phyloP scores from a whole-genome alignment of 352 stramenopile species.

The Pythium rishiriense region DNA sequence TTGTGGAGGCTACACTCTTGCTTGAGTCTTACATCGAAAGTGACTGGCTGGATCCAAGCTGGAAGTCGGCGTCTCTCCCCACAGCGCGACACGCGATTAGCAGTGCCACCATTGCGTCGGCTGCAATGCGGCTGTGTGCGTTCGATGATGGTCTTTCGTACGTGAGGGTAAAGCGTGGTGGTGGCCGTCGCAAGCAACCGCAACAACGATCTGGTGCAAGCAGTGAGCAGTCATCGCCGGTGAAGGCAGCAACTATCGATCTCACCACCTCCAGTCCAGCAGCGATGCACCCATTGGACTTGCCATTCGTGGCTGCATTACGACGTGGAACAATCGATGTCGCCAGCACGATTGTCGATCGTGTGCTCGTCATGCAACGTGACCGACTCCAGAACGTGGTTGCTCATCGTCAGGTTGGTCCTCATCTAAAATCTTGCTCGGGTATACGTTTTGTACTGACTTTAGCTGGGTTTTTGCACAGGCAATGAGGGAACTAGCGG shows the following conservation, averaged over 20 bases:
- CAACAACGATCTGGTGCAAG: conserved; percentile 33
- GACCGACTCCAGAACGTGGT: conserved; percentile 51
- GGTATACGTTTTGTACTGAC: background rate
- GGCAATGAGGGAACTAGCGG: conserved; percentile 50
- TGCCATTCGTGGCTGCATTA: conserved; percentile 52
- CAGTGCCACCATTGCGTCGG: conserved; percentile 67
- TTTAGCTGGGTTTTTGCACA: conserved; percentile 11
- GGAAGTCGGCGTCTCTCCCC: conserved; percentile 67
- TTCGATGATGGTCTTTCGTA: conserved; percentile 80
- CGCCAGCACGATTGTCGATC: conserved; percentile 48
- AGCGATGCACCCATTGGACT: conserved; percentile 39
- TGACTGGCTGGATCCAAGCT: conserved; percentile 77
- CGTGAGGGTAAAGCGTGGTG: conserved; percentile 55
- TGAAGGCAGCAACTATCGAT: conserved; percentile 23
- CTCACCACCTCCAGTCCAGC: conserved; percentile 20
- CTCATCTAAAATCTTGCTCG: background rate
- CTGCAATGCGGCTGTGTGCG: conserved; percentile 72
- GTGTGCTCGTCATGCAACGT: conserved; percentile 49
- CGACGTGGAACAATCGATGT: conserved; percentile 41
- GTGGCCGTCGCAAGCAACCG: conserved; percentile 46
- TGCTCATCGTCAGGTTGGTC: conserved; percentile 41
- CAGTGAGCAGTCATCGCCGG: conserved; percentile 35
- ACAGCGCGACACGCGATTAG: conserved; percentile 58
- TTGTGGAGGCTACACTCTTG: conserved; percentile 73
- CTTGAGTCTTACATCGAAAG: conserved; percentile 74